Conservation (phyloP, 371 early-diverging fungal species). For the Coemansia sp. region DNA sequence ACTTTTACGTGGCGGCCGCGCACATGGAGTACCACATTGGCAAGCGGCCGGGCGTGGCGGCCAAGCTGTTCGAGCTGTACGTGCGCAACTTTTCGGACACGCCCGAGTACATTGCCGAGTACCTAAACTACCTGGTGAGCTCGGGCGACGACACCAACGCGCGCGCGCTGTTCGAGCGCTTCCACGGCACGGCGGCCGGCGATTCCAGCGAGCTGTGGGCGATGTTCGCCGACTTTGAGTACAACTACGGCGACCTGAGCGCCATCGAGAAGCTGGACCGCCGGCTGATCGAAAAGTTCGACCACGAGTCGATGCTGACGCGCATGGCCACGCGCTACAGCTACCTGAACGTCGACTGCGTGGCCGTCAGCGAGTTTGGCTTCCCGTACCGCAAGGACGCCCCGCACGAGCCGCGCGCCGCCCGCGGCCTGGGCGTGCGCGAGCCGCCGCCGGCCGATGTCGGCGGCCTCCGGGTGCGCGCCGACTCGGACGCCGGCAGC, state of each 20-base stretch:
- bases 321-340: constrained; percentile 42
- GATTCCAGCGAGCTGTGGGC: constrained; percentile 72
- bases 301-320: constrained; percentile 50
- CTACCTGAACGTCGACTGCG: constrained; percentile 29
- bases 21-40: constrained; percentile 91
- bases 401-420: neutral
- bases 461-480: neutral
- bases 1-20: constrained; percentile 74
- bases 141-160: constrained; percentile 92
- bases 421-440: too few species aligned
- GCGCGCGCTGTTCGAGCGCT: constrained; percentile 83
- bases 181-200: constrained; percentile 61
- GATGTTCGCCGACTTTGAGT: constrained; percentile 80
- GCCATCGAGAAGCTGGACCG: constrained; percentile 74
- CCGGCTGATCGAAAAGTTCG: constrained; percentile 70
- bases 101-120: constrained; percentile 71
- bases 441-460: neutral
- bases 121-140: constrained; percentile 83
- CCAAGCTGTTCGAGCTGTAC: constrained; percentile 89
- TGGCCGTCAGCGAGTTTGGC: constrained; percentile 44
- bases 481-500: neutral
- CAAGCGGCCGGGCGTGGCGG: constrained; percentile 80
- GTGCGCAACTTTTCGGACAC: constrained; percentile 75
- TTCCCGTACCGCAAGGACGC: constrained; percentile 34
- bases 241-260: constrained; percentile 80